Conservation (phyloP, 495 filamentous ascomycete genomes). For the Stereocaulon alpinum region DNA sequence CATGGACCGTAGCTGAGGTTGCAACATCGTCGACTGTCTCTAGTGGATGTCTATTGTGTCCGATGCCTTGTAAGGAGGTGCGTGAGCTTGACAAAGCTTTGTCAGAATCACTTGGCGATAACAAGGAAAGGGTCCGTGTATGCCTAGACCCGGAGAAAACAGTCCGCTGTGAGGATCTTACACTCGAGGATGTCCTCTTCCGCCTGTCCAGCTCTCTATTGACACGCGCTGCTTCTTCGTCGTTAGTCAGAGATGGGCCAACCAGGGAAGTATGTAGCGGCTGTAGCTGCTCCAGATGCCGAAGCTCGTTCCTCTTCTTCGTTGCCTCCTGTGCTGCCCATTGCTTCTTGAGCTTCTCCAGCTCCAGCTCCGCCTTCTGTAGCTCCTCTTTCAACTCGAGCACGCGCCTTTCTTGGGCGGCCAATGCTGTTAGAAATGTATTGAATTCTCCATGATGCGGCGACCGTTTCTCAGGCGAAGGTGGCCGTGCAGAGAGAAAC, state of each 20-base stretch:
- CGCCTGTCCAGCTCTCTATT: conserved; percentile 44
- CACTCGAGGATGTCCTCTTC: conserved; percentile 32
- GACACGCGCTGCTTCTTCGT: conserved; percentile 27
- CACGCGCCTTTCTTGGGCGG: conserved; percentile 85
- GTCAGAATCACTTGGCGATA: conserved; percentile 51
- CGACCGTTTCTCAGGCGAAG: conserved; percentile 27
- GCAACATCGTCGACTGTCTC: not conserved
- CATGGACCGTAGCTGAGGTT: not conserved
- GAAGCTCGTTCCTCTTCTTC: conserved; percentile 60
- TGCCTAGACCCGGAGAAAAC: conserved; percentile 65
- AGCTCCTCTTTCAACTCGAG: conserved; percentile 88
- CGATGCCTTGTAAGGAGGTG: not conserved
- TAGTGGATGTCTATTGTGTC: not conserved
- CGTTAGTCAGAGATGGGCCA: conserved; percentile 17
- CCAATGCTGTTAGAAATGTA: conserved; percentile 78
- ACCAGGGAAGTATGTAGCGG: conserved; percentile 39
- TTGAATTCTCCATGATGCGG: conserved; percentile 50
- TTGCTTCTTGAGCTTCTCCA: conserved; percentile 69
- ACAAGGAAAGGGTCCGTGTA: conserved; percentile 67
- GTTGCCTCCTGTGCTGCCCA: conserved; percentile 68
- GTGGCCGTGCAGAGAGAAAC: conserved; percentile 31
- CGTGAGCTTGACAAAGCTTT: not conserved
- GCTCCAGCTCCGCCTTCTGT: conserved; percentile 63
- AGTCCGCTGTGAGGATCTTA: conserved; percentile 36
- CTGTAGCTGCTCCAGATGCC: conserved; percentile 44